A percentile compares a stretch with the other conserved stretches of the same genome.
Conservation (phyloP, 2,329 filamentous ascomycete species). For the Celoporthe dispersa region DNA sequence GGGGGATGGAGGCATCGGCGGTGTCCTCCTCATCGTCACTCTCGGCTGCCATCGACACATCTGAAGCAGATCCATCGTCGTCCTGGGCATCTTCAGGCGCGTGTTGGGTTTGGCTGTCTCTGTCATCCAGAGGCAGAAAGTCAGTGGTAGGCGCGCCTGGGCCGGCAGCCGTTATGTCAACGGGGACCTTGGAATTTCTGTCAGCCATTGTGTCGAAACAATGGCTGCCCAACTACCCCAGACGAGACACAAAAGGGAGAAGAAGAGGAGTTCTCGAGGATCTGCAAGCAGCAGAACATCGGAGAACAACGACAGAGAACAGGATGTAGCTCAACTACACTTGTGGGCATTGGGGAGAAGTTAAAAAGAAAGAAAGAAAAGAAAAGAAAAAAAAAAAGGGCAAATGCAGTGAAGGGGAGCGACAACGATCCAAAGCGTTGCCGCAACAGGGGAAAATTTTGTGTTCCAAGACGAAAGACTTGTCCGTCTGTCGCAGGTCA, state of each 20-base stretch:
- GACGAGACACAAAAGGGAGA: conserved; percentile 25
- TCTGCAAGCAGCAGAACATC: conserved; percentile 18
- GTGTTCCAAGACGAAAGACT: not conserved
- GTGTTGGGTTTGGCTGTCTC: conserved; percentile 24
- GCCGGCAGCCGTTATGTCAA: conserved; percentile 23
- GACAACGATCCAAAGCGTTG: conserved; percentile 29
- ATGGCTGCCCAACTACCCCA: conserved; percentile 13
- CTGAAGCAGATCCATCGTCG: conserved; percentile 38
- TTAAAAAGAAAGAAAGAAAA: not conserved
- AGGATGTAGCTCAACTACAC: conserved; percentile 27
- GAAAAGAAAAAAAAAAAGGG: not conserved
- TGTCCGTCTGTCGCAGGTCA: conserved; percentile 11
- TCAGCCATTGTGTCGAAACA: conserved; percentile 27
- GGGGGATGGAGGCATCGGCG: conserved; percentile 8
- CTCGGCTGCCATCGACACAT: conserved; percentile 43
- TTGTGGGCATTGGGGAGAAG: conserved; percentile 26
- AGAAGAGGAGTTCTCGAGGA: not conserved
- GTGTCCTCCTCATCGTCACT: conserved; percentile 39
- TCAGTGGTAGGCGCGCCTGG: conserved; percentile 27
- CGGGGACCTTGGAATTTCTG: conserved; percentile 13
- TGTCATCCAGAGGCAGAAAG: conserved; percentile 30
- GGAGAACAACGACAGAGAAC: conserved; percentile 19
- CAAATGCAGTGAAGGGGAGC: conserved; percentile 7
- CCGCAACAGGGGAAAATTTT: conserved; percentile 5
- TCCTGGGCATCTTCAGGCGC: conserved; percentile 18